phyloP scores from a whole-genome alignment of 2,329 filamentous ascomycete species.

The Ophiostoma quercus region DNA sequence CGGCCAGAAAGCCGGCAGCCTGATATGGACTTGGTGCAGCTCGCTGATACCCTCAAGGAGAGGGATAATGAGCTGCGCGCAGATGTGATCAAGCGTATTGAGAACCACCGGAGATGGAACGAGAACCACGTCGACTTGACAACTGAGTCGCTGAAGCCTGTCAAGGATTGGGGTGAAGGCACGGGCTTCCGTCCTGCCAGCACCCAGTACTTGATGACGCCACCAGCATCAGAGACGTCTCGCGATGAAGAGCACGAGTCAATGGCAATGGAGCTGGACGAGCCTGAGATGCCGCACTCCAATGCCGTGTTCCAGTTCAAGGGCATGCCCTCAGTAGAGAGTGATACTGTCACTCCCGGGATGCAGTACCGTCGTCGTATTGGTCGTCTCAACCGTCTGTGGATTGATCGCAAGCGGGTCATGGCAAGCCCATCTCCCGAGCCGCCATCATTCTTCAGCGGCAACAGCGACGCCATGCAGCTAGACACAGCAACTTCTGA shows the following conservation, averaged over 20 bases:
- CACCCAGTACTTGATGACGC: slow-evolving; percentile 64
- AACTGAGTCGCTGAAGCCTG: slow-evolving; percentile 74
- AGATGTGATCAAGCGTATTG: slow-evolving; percentile 80
- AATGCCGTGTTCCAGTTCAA: slow-evolving; percentile 44
- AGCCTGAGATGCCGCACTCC: slow-evolving; percentile 33
- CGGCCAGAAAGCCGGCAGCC: slow-evolving; percentile 62
- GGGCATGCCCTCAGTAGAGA: slow-evolving; percentile 32
- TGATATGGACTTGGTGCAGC: slow-evolving; percentile 71
- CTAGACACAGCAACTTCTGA: slow-evolving; percentile 46
- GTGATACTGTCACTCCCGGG: slow-evolving; percentile 28
- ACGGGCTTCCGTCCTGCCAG: slow-evolving; percentile 65
- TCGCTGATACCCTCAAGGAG: slow-evolving; percentile 73
- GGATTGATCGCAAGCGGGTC: slow-evolving; percentile 74
- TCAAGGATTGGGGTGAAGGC: slow-evolving; percentile 58
- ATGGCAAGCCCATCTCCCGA: slow-evolving; percentile 49
- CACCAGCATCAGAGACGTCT: slow-evolving; percentile 52
- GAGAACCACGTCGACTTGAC: slow-evolving; percentile 84
- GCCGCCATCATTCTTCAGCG: slow-evolving; percentile 15
- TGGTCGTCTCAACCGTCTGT: slow-evolving; percentile 76
- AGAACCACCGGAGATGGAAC: slow-evolving; percentile 90
- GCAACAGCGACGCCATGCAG: slow-evolving; percentile 17
- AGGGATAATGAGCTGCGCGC: slow-evolving; percentile 73
- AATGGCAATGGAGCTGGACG: slow-evolving; percentile 49
- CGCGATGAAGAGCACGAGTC: slow-evolving; percentile 39
- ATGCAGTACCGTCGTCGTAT: slow-evolving; percentile 77